phyloP scores from a whole-genome alignment of 352 stramenopile species.

The Phytophthora idaei region DNA sequence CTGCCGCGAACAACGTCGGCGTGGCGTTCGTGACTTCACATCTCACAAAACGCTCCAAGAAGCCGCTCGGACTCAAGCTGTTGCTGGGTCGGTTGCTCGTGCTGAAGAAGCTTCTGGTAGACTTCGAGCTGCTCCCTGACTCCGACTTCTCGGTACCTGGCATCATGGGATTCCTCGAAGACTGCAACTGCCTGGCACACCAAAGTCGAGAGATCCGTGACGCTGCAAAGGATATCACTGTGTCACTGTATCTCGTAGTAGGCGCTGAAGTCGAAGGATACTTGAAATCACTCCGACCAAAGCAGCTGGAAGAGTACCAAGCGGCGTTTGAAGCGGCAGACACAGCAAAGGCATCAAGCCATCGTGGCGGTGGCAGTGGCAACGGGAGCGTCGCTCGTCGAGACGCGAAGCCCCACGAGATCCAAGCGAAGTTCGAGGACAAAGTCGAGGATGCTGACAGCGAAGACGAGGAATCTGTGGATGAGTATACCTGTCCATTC shows the following conservation, averaged over 20 bases:
- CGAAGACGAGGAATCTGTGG: constrained; percentile 76
- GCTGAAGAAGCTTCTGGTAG: constrained; percentile 60
- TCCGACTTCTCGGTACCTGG: constrained; percentile 59
- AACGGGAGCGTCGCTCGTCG: constrained; percentile 7
- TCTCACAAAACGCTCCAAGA: constrained; percentile 75
- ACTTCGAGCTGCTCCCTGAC: constrained; percentile 58
- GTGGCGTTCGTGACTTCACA: constrained; percentile 67
- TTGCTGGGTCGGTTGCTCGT: constrained; percentile 66
- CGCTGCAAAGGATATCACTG: constrained; percentile 85
- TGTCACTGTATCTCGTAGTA: constrained; percentile 71
- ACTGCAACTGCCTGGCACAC: constrained; percentile 86
- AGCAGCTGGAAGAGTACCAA: constrained; percentile 93
- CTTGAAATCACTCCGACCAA: constrained; percentile 84
- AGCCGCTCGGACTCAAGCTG: constrained; percentile 74
- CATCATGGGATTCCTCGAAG: constrained; percentile 84
- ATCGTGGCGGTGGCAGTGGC: constrained; percentile 1
- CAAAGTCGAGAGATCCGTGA: constrained; percentile 90
- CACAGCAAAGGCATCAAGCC: constrained; percentile 43
- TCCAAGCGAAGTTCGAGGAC: constrained; percentile 37
- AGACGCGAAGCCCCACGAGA: constrained; percentile 17
- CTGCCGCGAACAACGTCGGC: constrained; percentile 68
- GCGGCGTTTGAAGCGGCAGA: constrained; percentile 80
- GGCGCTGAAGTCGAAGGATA: constrained; percentile 70
- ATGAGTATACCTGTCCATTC: constrained; percentile 92
- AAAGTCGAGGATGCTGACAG: constrained; percentile 54